Evolutionary conservation across 345 rosid genomes (phyloP).

Genomic region (Bruguiera gymnorhiza): DNA sequence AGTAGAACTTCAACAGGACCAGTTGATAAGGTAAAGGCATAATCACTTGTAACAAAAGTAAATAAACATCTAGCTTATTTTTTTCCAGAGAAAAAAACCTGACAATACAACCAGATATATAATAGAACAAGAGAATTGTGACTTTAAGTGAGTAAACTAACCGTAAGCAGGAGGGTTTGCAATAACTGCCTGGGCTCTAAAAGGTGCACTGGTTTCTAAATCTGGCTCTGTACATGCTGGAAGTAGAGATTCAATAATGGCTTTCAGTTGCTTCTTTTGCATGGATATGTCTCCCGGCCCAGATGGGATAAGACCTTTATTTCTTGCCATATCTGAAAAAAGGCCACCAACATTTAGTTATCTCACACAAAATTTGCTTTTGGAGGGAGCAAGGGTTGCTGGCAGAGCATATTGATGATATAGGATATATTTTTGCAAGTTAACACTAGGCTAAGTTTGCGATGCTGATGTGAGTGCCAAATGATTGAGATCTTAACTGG

Average conservation of each 20-base stretch:
- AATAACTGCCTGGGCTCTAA: constrained; percentile 94
- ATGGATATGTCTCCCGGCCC: constrained; percentile 88
- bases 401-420: not conserved
- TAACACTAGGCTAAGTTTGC: not conserved
- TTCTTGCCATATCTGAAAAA: constrained; percentile 85
- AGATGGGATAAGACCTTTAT: constrained; percentile 93
- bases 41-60: not conserved
- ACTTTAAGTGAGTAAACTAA: constrained; percentile 24
- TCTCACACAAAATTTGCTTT: not conserved
- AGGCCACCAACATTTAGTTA: constrained; percentile 3
- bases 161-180: constrained; percentile 99
- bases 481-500: not conserved
- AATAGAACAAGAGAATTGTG: not conserved
- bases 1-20: not conserved
- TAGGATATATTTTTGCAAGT: not conserved
- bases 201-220: constrained; percentile 61
- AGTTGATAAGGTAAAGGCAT: not conserved
- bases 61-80: no score
- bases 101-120: not conserved
- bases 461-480: not conserved
- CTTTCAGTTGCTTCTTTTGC: constrained; percentile 87
- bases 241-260: constrained; percentile 93
- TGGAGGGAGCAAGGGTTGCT: not conserved
- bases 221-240: constrained; percentile 93
- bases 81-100: not conserved